A percentile compares a stretch with the other conserved stretches of the same genome.
Conservation (phyloP, 2,329 filamentous ascomycete species). For the Chaetomium olivaceum region DNA sequence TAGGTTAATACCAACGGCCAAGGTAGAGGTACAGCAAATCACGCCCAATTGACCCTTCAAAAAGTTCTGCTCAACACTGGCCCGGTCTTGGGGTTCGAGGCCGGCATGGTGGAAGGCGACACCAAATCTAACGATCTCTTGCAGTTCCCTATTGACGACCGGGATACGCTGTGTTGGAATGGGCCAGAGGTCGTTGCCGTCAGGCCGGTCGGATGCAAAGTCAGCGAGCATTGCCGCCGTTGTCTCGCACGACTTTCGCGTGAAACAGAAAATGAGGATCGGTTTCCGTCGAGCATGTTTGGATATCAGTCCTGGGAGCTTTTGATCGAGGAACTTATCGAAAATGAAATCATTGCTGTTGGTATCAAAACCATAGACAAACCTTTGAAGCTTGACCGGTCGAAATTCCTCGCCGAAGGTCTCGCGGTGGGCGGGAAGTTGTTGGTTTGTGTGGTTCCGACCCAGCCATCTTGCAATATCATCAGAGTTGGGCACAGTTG, state of each 20-base stretch:
- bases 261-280: slow-evolving; percentile 82
- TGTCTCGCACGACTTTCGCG: slow-evolving; percentile 65
- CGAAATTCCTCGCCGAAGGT: slow-evolving; percentile 78
- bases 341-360: slow-evolving; percentile 73
- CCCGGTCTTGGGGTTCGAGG: slow-evolving; percentile 63
- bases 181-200: slow-evolving; percentile 62
- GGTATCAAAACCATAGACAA: slow-evolving; percentile 70
- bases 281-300: slow-evolving; percentile 71
- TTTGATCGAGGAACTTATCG: slow-evolving; percentile 66
- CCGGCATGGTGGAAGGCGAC: slow-evolving; percentile 85
- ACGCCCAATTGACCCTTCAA: slow-evolving; percentile 71
- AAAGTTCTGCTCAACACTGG: slow-evolving; percentile 66
- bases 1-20: slow-evolving; percentile 81
- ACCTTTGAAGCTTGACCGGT: slow-evolving; percentile 73
- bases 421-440: slow-evolving; percentile 65
- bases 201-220: slow-evolving; percentile 58
- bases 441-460: slow-evolving; percentile 57
- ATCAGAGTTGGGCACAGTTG: slow-evolving; percentile 78
- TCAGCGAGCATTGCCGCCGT: slow-evolving; percentile 69
- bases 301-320: slow-evolving; percentile 65
- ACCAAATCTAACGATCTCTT: slow-evolving; percentile 51
- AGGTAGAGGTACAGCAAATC: slow-evolving; percentile 84
- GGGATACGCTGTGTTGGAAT: slow-evolving; percentile 52
- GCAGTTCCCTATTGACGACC: slow-evolving; percentile 62
- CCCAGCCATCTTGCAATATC: slow-evolving; percentile 83